Conservation (phyloP, 176 grass and related monocot species). For the Ampelocalamus luodianensis region DNA sequence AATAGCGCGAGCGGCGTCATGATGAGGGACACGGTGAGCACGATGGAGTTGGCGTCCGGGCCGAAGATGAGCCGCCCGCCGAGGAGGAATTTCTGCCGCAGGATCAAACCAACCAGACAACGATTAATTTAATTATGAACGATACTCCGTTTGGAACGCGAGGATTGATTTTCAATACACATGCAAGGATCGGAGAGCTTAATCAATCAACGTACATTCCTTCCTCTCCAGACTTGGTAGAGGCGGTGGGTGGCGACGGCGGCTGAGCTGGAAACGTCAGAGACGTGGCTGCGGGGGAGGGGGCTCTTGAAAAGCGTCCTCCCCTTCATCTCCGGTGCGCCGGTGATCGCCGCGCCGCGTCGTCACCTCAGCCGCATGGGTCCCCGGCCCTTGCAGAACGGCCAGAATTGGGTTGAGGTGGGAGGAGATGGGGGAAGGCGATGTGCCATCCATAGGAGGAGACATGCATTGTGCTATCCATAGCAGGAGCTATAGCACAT, state of each 20-base stretch:
- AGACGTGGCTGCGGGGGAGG: constrained; percentile 49
- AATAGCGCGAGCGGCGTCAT: constrained; percentile 73
- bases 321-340: constrained; percentile 40
- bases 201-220: constrained; percentile 51
- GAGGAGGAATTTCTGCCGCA: constrained; percentile 66
- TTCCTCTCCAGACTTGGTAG: constrained; percentile 89
- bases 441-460: constrained; percentile 41
- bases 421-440: constrained; percentile 18
- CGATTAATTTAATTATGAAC: neutral
- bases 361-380: constrained; percentile 47
- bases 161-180: too few species aligned
- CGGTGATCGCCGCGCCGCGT: constrained; percentile 45
- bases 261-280: constrained; percentile 49
- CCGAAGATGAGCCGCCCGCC: constrained; percentile 90
- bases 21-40: constrained; percentile 78
- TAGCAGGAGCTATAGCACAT: constrained; percentile 11
- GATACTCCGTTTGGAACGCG: neutral
- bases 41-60: constrained; percentile 82
- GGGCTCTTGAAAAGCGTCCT: constrained; percentile 50
- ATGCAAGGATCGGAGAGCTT: neutral
- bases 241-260: constrained; percentile 47
- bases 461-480: neutral
- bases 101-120: neutral
- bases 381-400: constrained; percentile 30
- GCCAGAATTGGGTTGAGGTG: constrained; percentile 31